phyloP scores from a whole-genome alignment of 139 green algal species.

The Dunaliella sp. region DNA sequence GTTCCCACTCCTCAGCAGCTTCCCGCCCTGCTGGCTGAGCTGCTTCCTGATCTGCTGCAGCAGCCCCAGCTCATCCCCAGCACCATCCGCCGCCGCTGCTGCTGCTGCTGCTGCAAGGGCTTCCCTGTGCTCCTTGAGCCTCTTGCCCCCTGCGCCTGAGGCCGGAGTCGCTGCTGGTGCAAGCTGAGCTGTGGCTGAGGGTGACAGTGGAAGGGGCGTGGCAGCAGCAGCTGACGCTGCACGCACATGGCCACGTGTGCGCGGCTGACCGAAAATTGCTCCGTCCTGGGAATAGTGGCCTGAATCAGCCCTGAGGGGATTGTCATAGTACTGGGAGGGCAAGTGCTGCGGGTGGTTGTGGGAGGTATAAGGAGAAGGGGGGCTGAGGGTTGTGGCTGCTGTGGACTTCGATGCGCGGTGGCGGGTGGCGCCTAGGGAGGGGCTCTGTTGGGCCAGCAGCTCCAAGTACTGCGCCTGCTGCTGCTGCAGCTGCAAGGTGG shows the following conservation, averaged over 20 bases:
- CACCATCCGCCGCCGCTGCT: neutral
- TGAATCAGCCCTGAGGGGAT: neutral
- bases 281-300: neutral
- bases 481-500: neutral
- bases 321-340: neutral
- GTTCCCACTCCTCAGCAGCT: neutral
- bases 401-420: no score
- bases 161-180: no score
- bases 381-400: neutral
- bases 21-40: neutral
- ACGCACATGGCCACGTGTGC: neutral
- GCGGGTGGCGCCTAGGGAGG: neutral
- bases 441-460: neutral
- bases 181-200: neutral
- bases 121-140: no score
- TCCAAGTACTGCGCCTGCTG: neutral
- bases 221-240: neutral
- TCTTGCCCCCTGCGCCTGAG: no score
- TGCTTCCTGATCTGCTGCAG: neutral
- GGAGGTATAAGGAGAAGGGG: neutral
- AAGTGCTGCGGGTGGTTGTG: neutral
- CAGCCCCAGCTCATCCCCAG: neutral
- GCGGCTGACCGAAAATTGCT: neutral
- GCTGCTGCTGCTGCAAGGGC: neutral
- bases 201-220: neutral